Percentiles rank a stretch among this genome's conserved stretches.
These are phyloP conservation scores for Tricholoma sp. DNA, from an alignment of 768 basidiomycete genomes.

Conservation along the genomic window DNA sequence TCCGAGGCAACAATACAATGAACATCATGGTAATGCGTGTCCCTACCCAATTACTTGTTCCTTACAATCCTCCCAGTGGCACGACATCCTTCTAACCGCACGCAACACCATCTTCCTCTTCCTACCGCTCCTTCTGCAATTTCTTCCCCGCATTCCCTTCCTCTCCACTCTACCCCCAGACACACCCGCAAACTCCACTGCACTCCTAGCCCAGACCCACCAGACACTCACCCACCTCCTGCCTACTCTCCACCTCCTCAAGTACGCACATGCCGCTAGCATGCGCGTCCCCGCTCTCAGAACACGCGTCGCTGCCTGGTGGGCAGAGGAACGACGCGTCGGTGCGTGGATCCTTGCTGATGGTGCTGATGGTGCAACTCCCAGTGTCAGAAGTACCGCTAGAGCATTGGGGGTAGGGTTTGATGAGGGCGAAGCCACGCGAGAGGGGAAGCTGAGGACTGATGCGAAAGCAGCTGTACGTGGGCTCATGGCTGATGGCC, in stretches of 20 bases:
- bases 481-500: slow-evolving; percentile 25
- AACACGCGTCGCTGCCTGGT: slow-evolving; percentile 46
- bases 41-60: background rate
- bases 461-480: slow-evolving; percentile 28
- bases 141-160: slow-evolving; percentile 32
- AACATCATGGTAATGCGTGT: slow-evolving; percentile 29
- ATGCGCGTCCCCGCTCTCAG: slow-evolving; percentile 49
- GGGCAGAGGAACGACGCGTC: slow-evolving; percentile 50
- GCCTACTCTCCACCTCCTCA: slow-evolving; percentile 47
- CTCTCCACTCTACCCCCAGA: slow-evolving; percentile 21
- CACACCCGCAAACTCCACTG: slow-evolving; percentile 17
- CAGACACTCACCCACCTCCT: slow-evolving; percentile 35
- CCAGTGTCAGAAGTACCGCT: slow-evolving; percentile 39
- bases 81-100: slow-evolving; percentile 48
- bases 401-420: slow-evolving; percentile 40
- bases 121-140: slow-evolving; percentile 47
- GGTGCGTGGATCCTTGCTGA: slow-evolving; percentile 47
- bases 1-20: slow-evolving; percentile 11
- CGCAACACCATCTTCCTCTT: slow-evolving; percentile 58
- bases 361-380: slow-evolving; percentile 17
- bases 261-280: slow-evolving; percentile 51
- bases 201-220: slow-evolving; percentile 20
- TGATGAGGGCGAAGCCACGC: slow-evolving; percentile 18
- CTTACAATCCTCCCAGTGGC: slow-evolving; percentile 42
- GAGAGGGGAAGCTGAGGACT: slow-evolving; percentile 27